These are phyloP conservation scores for Crassisporium funariophilum DNA, from an alignment of 768 basidiomycete genomes.

Conservation along the genomic window DNA sequence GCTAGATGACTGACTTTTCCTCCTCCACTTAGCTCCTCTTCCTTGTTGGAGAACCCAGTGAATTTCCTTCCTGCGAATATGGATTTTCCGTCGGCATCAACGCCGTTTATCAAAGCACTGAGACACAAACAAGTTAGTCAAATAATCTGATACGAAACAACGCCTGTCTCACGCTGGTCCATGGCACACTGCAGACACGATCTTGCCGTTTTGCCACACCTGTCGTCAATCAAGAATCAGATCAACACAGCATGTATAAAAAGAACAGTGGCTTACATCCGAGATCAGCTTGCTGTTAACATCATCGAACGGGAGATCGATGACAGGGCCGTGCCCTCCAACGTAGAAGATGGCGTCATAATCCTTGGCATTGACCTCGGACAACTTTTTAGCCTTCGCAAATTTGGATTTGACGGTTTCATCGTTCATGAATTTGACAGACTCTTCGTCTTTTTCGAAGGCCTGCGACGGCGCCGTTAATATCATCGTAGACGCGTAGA, in stretches of 20 bases:
- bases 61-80: conserved; percentile 60
- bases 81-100: conserved; percentile 57
- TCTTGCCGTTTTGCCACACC: conserved; percentile 71
- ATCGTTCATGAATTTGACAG: conserved; percentile 62
- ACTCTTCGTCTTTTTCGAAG: conserved; percentile 55
- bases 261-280: conserved; percentile 39
- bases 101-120: conserved; percentile 61
- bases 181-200: conserved; percentile 77
- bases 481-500: background rate
- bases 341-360: conserved; percentile 80
- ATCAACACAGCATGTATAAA: background rate
- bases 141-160: conserved; percentile 2
- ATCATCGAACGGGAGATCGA: conserved; percentile 66
- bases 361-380: conserved; percentile 56
- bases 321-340: conserved; percentile 77
- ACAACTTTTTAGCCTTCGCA: conserved; percentile 57
- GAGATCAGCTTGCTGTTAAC: conserved; percentile 59
- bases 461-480: conserved; percentile 28
- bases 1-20: conserved; percentile 39
- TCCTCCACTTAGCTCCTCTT: conserved; percentile 54
- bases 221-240: conserved; percentile 24
- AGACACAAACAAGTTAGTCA: background rate
- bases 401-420: conserved; percentile 52
- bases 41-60: conserved; percentile 74
- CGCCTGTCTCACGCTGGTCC: conserved; percentile 59